Conservation (phyloP, 495 filamentous ascomycete species). For the Letharia columbiana region DNA sequence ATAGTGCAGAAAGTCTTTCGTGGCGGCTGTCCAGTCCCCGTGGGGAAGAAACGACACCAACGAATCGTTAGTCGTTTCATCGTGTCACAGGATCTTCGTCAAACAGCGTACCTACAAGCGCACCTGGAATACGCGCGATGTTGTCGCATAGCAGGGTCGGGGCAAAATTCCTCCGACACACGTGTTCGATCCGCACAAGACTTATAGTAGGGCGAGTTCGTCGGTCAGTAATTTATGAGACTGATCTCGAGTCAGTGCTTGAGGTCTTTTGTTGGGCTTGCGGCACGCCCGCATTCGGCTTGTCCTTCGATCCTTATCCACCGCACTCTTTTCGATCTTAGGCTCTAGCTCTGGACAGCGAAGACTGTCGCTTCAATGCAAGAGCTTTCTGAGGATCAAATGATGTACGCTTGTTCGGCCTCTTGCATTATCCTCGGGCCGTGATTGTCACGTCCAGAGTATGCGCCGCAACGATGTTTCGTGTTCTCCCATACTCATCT, state of each 20-base stretch:
- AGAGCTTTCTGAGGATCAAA: too few relatives aligned
- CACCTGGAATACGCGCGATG: not conserved
- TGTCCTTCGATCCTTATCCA: too few relatives aligned
- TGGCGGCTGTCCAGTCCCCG: not conserved
- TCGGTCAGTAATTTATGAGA: not conserved
- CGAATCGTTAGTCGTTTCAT: not conserved
- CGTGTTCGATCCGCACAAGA: not conserved
- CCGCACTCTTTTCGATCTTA: too few relatives aligned
- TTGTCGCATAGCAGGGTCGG: not conserved
- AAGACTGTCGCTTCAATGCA: too few relatives aligned
- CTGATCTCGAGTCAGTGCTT: not conserved
- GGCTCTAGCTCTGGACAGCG: too few relatives aligned
- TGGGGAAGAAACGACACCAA: not conserved
- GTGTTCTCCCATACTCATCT: too few relatives aligned
- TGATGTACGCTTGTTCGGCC: too few relatives aligned
- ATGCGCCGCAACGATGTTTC: too few relatives aligned
- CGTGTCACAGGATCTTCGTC: not conserved
- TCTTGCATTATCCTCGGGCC: too few relatives aligned
- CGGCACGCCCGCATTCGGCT: too few relatives aligned
- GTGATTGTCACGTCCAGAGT: too few relatives aligned
- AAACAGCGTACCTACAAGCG: not conserved
- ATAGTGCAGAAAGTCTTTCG: not conserved
- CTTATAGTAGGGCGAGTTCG: not conserved
- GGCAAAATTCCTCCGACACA: not conserved
- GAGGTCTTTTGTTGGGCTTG: not conserved